A percentile compares a stretch with the other conserved stretches of the same genome.
Evolutionary conservation across 2,329 filamentous ascomycete species (phyloP).

Genomic region (Exophiala aquamarina): DNA sequence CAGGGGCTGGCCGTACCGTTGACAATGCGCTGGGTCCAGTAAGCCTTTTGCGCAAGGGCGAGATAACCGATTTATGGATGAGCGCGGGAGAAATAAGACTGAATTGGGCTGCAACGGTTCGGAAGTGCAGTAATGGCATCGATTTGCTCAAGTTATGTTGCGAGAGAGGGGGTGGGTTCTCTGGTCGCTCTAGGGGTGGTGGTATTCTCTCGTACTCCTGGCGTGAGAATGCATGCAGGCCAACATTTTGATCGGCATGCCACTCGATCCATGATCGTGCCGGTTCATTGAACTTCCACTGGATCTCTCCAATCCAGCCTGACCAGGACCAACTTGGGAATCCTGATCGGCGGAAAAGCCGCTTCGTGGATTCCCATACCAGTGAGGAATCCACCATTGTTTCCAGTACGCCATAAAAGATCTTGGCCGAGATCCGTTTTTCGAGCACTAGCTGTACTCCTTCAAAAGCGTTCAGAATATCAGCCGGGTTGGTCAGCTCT

Average conservation of each 20-base stretch:
- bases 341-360: conserved; percentile 19
- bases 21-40: conserved; percentile 29
- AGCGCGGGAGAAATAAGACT: conserved; percentile 21
- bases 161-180: conserved; percentile 13
- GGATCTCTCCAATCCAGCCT: conserved; percentile 29
- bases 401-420: conserved; percentile 27
- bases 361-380: conserved; percentile 29
- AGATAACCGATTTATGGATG: conserved; percentile 27
- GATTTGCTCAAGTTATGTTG: conserved; percentile 17
- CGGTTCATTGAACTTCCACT: conserved; percentile 28
- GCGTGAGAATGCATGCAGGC: conserved; percentile 21
- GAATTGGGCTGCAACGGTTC: conserved; percentile 23
- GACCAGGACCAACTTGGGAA: conserved; percentile 30
- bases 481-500: conserved; percentile 26
- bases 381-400: conserved; percentile 28
- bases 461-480: conserved; percentile 28
- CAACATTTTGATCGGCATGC: conserved; percentile 20
- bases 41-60: conserved; percentile 28
- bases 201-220: conserved; percentile 21
- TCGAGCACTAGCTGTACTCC: conserved; percentile 28
- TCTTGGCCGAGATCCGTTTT: conserved; percentile 22
- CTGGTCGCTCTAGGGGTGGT: conserved; percentile 21
- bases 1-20: conserved; percentile 26
- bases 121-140: conserved; percentile 26
- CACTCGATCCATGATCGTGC: conserved; percentile 29